These are phyloP conservation scores for Taxillus chinensis DNA, from an alignment of 164 flowering plant species.

Conservation along the genomic window DNA sequence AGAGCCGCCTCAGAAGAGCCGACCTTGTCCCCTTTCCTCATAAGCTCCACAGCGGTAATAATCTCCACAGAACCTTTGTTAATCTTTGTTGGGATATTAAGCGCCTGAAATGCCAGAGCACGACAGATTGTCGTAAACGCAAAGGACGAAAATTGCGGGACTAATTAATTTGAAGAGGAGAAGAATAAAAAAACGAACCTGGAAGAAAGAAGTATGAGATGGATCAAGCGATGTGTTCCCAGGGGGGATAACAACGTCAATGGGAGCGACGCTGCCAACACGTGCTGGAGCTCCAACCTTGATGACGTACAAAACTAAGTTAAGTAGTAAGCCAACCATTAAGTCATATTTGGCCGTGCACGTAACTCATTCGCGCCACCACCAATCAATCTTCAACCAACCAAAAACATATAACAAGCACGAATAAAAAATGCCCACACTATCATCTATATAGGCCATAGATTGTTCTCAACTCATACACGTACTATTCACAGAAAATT, in stretches of 20 bases:
- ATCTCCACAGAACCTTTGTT: conserved; percentile 43
- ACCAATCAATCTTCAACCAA: too few species aligned
- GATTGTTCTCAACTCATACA: too few species aligned
- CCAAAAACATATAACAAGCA: too few species aligned
- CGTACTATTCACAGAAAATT: too few species aligned
- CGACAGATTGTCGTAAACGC: not conserved
- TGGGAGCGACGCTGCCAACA: conserved; percentile 30
- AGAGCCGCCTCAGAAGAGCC: conserved; percentile 38
- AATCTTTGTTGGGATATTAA: conserved; percentile 40
- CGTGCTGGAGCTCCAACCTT: conserved; percentile 40
- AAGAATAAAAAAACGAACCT: conserved; percentile 11
- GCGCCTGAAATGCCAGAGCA: conserved; percentile 15
- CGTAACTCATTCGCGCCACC: too few species aligned
- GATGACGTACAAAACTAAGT: too few species aligned
- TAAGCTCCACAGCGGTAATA: conserved; percentile 34
- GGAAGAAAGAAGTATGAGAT: conserved; percentile 34
- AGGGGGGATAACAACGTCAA: conserved; percentile 30
- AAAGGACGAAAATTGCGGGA: not conserved
- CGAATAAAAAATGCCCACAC: too few species aligned
- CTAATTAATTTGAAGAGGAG: not conserved
- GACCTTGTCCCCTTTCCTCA: conserved; percentile 36
- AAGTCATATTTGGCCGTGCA: too few species aligned
- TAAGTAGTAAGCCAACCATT: too few species aligned
- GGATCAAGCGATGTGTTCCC: conserved; percentile 32
- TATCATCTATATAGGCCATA: too few species aligned